A percentile compares a stretch with the other conserved stretches of the same genome.
Conservation (phyloP, 1,139 yeast species). For the Debaryomyces psychrophilus region DNA sequence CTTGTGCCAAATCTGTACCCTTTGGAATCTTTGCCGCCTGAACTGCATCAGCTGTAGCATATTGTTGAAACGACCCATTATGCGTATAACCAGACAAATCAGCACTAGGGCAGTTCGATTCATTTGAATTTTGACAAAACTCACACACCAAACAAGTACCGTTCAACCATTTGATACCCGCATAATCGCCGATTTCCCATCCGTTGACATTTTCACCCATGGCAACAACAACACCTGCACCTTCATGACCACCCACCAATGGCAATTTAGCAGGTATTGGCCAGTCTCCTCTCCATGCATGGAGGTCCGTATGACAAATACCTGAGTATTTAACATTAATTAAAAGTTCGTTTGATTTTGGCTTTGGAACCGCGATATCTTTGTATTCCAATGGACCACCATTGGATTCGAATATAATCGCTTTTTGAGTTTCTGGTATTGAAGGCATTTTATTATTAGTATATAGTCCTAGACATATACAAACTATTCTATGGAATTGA, state of each 20-base stretch:
- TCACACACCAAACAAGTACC: slow-evolving; percentile 74
- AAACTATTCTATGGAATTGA: neutral
- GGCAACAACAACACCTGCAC: slow-evolving; percentile 79
- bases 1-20: slow-evolving; percentile 70
- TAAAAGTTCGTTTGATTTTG: slow-evolving; percentile 68
- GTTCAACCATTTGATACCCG: slow-evolving; percentile 78
- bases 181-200: slow-evolving; percentile 70
- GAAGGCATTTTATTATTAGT: neutral
- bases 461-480: neutral
- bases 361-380: slow-evolving; percentile 69
- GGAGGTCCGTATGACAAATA: slow-evolving; percentile 79
- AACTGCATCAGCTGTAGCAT: slow-evolving; percentile 81
- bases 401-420: slow-evolving; percentile 39
- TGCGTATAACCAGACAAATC: slow-evolving; percentile 78
- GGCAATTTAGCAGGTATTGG: slow-evolving; percentile 69
- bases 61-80: slow-evolving; percentile 81
- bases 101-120: slow-evolving; percentile 68
- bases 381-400: slow-evolving; percentile 56
- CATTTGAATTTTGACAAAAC: slow-evolving; percentile 63
- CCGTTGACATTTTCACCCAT: slow-evolving; percentile 66
- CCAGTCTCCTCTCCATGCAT: slow-evolving; percentile 85
- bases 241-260: slow-evolving; percentile 82
- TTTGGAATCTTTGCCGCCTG: slow-evolving; percentile 80
- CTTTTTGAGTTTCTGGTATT: slow-evolving; percentile 43
- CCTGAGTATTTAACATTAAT: slow-evolving; percentile 74